Percentiles rank a stretch among this genome's conserved stretches.
phyloP scores from a whole-genome alignment of 2,329 filamentous ascomycete genomes.

The Colletotrichum kahawae region DNA sequence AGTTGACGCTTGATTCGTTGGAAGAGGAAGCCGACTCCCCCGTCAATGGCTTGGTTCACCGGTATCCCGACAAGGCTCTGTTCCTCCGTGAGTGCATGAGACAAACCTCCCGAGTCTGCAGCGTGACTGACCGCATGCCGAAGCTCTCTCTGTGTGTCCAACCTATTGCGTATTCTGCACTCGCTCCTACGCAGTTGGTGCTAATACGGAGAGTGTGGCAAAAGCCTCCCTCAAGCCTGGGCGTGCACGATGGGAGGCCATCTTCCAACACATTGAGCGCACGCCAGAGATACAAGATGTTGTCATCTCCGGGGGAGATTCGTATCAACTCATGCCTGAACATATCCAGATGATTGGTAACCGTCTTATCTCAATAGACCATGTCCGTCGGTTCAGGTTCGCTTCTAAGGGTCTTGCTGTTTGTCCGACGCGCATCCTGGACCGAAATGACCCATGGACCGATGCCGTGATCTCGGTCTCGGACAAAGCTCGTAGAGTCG shows the following conservation, averaged over 20 bases:
- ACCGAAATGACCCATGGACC: slow-evolving; percentile 58
- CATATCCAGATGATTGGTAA: slow-evolving; percentile 59
- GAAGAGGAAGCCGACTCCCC: slow-evolving; percentile 61
- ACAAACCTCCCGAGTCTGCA: neutral
- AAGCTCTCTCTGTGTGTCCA: slow-evolving; percentile 64
- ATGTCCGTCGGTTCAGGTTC: slow-evolving; percentile 65
- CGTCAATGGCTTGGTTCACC: slow-evolving; percentile 62
- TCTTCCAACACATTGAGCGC: slow-evolving; percentile 61
- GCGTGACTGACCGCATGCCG: neutral
- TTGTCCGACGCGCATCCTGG: slow-evolving; percentile 59
- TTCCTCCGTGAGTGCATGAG: slow-evolving; percentile 58
- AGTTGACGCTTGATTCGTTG: slow-evolving; percentile 61
- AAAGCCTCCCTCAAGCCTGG: slow-evolving; percentile 47
- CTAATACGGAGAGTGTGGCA: slow-evolving; percentile 55
- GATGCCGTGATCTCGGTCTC: slow-evolving; percentile 56
- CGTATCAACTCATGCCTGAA: slow-evolving; percentile 60
- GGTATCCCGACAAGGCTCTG: slow-evolving; percentile 68
- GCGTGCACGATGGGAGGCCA: slow-evolving; percentile 54
- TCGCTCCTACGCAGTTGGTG: slow-evolving; percentile 63
- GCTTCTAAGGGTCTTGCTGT: slow-evolving; percentile 68
- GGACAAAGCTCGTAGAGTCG: slow-evolving; percentile 52
- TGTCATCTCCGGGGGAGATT: slow-evolving; percentile 67
- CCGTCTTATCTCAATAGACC: slow-evolving; percentile 58
- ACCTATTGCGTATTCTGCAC: slow-evolving; percentile 70
- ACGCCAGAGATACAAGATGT: slow-evolving; percentile 59